Evolutionary conservation across 202 grass and related monocot genomes (phyloP), one percentile per base, ranked within the genome.

Genomic region (Schoenoplectus tabernaemontani): DNA sequence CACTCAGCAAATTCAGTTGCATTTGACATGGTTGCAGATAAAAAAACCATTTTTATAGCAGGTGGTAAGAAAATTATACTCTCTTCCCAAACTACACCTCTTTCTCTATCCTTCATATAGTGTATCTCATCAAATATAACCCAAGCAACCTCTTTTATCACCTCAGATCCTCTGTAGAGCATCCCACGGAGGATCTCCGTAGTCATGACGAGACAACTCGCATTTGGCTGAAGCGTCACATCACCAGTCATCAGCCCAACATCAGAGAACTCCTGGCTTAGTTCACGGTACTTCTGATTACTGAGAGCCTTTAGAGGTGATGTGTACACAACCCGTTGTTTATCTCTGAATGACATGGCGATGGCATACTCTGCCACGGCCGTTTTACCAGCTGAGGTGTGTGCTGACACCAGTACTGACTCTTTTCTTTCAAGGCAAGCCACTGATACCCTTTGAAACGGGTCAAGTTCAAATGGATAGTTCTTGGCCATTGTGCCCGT

Each of bases 91-190:
- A 95, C 95, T 54, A 98, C 95, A 7, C 91, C 91, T 54, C 91
- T 90, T 82, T 95, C 92, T 20, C 96, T 88, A 78, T 99, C 96
- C 79, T 99, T 96, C 96, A 96, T 99, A 86, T 99, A 99, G 86
- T 99, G 96, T 36, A 99, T 99, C 80, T 99, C 96, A 76, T 99
- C 96, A 58, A 99, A 99, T 71, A 99, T 93, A 64, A 99, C 96
- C 96, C 96, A 99, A 16, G 90, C 96, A 37, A 97, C 93, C 81
- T 99, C 92, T 72, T 99, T 99, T 86, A 99, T 89, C 60, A 99
- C 90, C 83, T 99, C 96, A 4, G 96, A 99, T 4, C 96, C 96
- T 85, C 92, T 95, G 79, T 93, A 99, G 5, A 99, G 90, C 96
- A 99, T 99, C 1, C 88, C 96, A 82, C 96, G 89, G 11, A 99